Percentiles rank a stretch among this genome's conserved stretches.
Evolutionary conservation across 2,329 filamentous ascomycete genomes (phyloP).

Genomic region (Fusarium brevicatenulatum): DNA sequence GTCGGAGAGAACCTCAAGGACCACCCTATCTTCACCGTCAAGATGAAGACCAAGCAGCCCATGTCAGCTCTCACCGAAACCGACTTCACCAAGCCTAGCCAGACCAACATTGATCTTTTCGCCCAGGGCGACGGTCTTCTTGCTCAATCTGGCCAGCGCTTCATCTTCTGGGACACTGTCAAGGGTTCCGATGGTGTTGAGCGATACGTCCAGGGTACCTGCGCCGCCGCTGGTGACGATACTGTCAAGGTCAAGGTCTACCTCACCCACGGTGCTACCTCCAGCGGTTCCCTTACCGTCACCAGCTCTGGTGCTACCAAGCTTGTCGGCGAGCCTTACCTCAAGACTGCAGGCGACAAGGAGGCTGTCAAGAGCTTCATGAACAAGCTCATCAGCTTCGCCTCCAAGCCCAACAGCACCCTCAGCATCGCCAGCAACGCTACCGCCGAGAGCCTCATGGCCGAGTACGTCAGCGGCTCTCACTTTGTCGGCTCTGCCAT

Average conservation of each 20-base stretch:
- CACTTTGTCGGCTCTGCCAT: slow-evolving; percentile 71
- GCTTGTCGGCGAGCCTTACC: slow-evolving; percentile 51
- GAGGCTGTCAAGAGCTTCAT: slow-evolving; percentile 60
- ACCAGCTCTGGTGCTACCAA: slow-evolving; percentile 54
- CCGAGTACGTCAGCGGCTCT: slow-evolving; percentile 59
- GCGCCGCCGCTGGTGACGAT: slow-evolving; percentile 54
- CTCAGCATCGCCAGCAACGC: slow-evolving; percentile 60
- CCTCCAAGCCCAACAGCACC: slow-evolving; percentile 65
- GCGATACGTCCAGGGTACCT: slow-evolving; percentile 57
- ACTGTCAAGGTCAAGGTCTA: slow-evolving; percentile 60
- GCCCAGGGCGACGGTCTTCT: slow-evolving; percentile 53
- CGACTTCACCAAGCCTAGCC: slow-evolving; percentile 42
- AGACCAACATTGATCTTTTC: slow-evolving; percentile 47
- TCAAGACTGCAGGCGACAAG: slow-evolving; percentile 49
- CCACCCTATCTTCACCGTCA: slow-evolving; percentile 57
- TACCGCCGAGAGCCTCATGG: slow-evolving; percentile 64
- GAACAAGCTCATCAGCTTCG: slow-evolving; percentile 72
- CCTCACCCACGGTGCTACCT: slow-evolving; percentile 61
- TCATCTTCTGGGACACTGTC: slow-evolving; percentile 59
- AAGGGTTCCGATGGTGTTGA: slow-evolving; percentile 53
- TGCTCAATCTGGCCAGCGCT: slow-evolving; percentile 57
- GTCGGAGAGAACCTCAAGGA: slow-evolving; percentile 70
- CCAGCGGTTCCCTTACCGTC: slow-evolving; percentile 56
- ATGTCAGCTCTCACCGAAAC: slow-evolving; percentile 48
- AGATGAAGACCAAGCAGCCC: slow-evolving; percentile 54